Conservation (phyloP, 768 basidiomycete genomes). For the Neoboletus magnificus region DNA sequence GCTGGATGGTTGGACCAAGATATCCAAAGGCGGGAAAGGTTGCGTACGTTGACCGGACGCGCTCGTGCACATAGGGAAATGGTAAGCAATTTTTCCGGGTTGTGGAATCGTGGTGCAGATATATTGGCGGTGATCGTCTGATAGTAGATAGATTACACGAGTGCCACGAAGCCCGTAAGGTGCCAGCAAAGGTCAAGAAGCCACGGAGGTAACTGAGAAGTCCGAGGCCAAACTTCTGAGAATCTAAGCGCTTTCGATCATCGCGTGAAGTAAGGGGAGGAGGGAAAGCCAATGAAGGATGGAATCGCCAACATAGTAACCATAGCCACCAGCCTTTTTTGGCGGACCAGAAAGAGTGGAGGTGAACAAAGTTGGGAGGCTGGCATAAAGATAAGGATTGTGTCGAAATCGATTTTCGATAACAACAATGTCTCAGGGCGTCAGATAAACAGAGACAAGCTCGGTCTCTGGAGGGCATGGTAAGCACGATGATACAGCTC, state of each 20-base stretch:
- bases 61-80: constrained; percentile 17
- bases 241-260: constrained; percentile 26
- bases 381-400: constrained; percentile 21
- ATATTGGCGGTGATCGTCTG: constrained; percentile 23
- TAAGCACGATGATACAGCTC: not conserved
- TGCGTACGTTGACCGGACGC: constrained; percentile 19
- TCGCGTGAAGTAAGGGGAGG: constrained; percentile 19
- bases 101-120: constrained; percentile 7
- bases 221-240: constrained; percentile 34
- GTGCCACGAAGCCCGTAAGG: constrained; percentile 31
- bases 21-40: constrained; percentile 22
- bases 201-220: constrained; percentile 33
- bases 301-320: constrained; percentile 16
- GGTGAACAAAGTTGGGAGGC: constrained; percentile 6
- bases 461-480: constrained; percentile 1
- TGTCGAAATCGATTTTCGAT: constrained; percentile 14
- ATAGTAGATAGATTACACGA: constrained; percentile 14
- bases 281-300: constrained; percentile 4
- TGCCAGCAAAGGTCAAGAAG: constrained; percentile 26
- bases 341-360: constrained; percentile 19
- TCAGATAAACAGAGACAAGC: constrained; percentile 1
- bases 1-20: constrained; percentile 8
- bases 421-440: constrained; percentile 9
- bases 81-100: constrained; percentile 8
- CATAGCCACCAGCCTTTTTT: constrained; percentile 12